Base-by-base conservation (phyloP, 2,329 filamentous ascomycete genomes). In the Penicillium sp. region DNA sequence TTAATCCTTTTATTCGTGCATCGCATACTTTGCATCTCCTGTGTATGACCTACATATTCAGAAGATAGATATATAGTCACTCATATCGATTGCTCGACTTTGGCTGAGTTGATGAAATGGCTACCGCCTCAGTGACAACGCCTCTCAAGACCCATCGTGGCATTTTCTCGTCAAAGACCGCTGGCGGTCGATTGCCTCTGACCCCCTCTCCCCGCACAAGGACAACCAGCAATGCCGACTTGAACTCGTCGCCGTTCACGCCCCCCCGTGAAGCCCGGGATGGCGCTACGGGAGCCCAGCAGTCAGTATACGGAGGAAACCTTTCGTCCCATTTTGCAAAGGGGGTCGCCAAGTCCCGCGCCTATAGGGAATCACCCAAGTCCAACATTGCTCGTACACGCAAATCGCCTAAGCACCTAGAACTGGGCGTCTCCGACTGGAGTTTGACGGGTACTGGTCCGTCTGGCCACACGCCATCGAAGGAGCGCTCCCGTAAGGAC, bases 141-240 rank as follows among this genome's bases (percentile, higher is more conserved):
- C 94, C 94, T 59, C 82, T 94, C 72, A 97, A 97, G 83, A 94
- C 90, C 82, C 93, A 96, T 76, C 86, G 89, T 77, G 91, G 91
- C 59, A 83, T 97, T 68, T 97, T 97, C 80, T 91, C 88, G 65
- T 85, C 90, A 65, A 91, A 91, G 73, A 94, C 92, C 72, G 94
- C 92, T 74, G 92, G 93, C 77, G 91, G 92, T 72, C 90, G 94
- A 61, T 92, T 96, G 82, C 92, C 94, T 66, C 79, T 99, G 71
- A 97, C 93, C 3, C 93, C 94, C 30, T 97, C 93, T 57, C 94
- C 94, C 58, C 85, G 87, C 64, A 77, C 81, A 61, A 83, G 86
- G 62, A 79, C 80, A 33, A 75, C 79, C 30, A 75, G 65, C 20
- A 71, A 73, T 58, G 61, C 78, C 55, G 75, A 81, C 12, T 83